Evolutionary conservation across 2,329 filamentous ascomycete genomes (phyloP), one percentile per base, ranked within the genome.

Genomic region (Furcasterigmium sp.): DNA sequence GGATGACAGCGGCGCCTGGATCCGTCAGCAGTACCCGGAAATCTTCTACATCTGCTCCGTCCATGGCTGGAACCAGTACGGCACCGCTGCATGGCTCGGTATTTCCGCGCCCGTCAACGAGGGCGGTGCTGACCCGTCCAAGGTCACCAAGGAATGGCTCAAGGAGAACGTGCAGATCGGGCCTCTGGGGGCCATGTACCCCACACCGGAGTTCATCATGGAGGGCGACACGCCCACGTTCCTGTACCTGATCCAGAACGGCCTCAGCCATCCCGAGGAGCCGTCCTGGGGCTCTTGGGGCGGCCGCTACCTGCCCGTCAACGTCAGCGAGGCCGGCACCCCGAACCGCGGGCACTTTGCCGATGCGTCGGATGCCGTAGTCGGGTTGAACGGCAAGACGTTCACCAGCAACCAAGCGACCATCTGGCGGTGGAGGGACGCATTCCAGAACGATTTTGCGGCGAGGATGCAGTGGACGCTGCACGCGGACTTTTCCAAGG

Each of bases 31-130:
- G 3, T 80, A 70, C 46, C 75, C 78, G 0, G 68, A 75, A 20
- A 53, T 81, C 7, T 73, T 76, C 50, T 80, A 78, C 55, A 77
- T 82, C 42, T 62, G 61, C 13, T 76, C 72, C 0, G 56, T 79
- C 2, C 78, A 81, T 51, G 75, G 67, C 7, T 81, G 70, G 68
- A 75, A 74, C 49, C 62, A 73, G 38, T 82, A 81, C 47, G 65
- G 64, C 3, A 51, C 69, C 41, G 76, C 77, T 0, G 60, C 76
- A 0, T 81, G 78, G 77, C 67, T 62, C 2, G 77, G 77, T 1
- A 81, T 82, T 30, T 73, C 57, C 18, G 46, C 41, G 13, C n/a
- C 28, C 15, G 69, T 75, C 41, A 56, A 67, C 34, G 66, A 68
- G 3, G 73, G 72, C 0, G 54, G 56, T 1, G 69, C 75, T 0